A percentile compares a stretch with the other conserved stretches of the same genome.
Conservation (phyloP, 495 filamentous ascomycete genomes). For the Astrothelium macrocarpum region DNA sequence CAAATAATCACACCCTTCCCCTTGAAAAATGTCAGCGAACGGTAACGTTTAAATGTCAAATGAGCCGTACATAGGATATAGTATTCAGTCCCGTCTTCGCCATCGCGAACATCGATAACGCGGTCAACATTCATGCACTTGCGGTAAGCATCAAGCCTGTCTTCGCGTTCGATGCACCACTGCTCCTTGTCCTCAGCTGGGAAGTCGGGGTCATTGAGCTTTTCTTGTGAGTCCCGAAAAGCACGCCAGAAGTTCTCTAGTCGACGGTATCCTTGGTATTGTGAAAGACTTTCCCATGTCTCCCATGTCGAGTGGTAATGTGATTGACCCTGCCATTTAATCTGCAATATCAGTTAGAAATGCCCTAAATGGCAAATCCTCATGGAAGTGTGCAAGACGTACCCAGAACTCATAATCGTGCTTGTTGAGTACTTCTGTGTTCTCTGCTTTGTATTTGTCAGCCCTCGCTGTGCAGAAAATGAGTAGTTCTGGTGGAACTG, state of each 20-base stretch:
- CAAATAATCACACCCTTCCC: constrained; percentile 50
- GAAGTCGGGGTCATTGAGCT: constrained; percentile 58
- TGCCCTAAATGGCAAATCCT: background rate
- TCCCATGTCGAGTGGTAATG: constrained; percentile 96
- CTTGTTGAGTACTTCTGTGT: constrained; percentile 47
- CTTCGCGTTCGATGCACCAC: constrained; percentile 79
- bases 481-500: background rate
- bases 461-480: background rate
- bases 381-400: constrained; percentile 16
- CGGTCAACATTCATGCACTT: constrained; percentile 87
- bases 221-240: constrained; percentile 61
- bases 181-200: constrained; percentile 83
- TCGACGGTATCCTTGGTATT: constrained; percentile 66
- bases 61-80: constrained; percentile 70
- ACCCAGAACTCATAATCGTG: constrained; percentile 82
- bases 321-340: constrained; percentile 95
- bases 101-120: constrained; percentile 70
- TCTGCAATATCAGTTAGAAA: constrained; percentile 33
- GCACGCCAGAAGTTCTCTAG: constrained; percentile 91
- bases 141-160: constrained; percentile 68
- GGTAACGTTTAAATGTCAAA: constrained; percentile 12
- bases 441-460: constrained; percentile 12
- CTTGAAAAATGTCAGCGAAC: constrained; percentile 26
- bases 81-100: constrained; percentile 71
- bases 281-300: constrained; percentile 54